A percentile compares a stretch with the other conserved stretches of the same genome.
These are phyloP conservation scores for Eucalyptus pauciflora DNA, from an alignment of 345 rosid species.

Conservation along the genomic window DNA sequence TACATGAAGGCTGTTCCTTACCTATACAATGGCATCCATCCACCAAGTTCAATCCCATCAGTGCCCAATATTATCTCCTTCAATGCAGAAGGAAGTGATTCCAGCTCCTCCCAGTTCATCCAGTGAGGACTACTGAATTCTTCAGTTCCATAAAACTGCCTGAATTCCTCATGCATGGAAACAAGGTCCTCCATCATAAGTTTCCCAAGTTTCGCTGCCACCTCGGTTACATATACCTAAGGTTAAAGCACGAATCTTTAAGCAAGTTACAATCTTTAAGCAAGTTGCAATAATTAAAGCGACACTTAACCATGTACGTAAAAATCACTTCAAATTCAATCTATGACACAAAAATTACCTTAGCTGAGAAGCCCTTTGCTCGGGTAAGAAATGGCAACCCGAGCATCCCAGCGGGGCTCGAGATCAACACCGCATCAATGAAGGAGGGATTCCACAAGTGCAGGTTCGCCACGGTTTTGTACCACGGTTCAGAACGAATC, in stretches of 20 bases:
- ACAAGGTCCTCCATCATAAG: conserved; percentile 89
- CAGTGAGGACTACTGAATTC: conserved; percentile 45
- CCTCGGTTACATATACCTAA: conserved; percentile 65
- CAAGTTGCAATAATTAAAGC: neutral
- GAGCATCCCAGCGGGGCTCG: conserved; percentile 73
- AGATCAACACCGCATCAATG: conserved; percentile 62
- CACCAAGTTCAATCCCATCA: conserved; percentile 55
- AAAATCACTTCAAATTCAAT: neutral
- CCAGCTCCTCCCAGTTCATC: conserved; percentile 60
- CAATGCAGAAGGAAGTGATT: conserved; percentile 37
- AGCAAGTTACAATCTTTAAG: neutral
- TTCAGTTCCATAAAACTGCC: conserved; percentile 46
- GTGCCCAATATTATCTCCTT: conserved; percentile 46
- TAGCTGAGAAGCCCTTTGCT: conserved; percentile 50
- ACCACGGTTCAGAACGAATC: conserved; percentile 67
- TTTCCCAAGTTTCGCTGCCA: conserved; percentile 61
- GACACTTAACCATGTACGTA: neutral
- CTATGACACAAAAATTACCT: conserved; percentile 23
- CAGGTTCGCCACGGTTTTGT: conserved; percentile 55
- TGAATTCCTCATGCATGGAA: conserved; percentile 59
- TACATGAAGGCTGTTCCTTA: conserved; percentile 3
- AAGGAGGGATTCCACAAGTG: conserved; percentile 78
- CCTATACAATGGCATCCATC: conserved; percentile 89
- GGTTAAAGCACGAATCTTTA: neutral
- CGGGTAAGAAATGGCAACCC: conserved; percentile 78